Conservation (phyloP, 2,329 filamentous ascomycete species). For the Fusarium euwallaceae region DNA sequence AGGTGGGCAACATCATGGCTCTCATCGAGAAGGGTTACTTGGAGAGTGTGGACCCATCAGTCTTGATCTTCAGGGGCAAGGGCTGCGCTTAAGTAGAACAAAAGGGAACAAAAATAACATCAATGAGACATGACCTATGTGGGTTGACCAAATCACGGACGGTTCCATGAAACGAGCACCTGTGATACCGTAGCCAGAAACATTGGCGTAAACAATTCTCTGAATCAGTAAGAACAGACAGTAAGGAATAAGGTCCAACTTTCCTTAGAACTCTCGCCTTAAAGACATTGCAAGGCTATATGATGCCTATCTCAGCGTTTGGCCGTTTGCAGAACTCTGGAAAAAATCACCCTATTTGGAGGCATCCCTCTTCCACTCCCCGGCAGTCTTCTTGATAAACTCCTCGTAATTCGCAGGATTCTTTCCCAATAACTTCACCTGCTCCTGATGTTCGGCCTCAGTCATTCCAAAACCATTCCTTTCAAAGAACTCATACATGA, state of each 20-base stretch:
- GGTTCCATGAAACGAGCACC: background rate
- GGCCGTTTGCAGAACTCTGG: background rate
- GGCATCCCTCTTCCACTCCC: slow-evolving; percentile 12
- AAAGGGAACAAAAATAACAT: background rate
- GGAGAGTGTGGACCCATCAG: slow-evolving; percentile 24
- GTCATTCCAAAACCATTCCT: slow-evolving; percentile 15
- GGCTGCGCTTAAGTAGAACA: slow-evolving; percentile 22
- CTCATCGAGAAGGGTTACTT: slow-evolving; percentile 38
- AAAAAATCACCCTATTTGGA: background rate
- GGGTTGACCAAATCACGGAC: background rate
- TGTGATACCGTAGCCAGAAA: background rate
- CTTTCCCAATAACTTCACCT: slow-evolving; percentile 17
- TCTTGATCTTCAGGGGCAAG: slow-evolving; percentile 28
- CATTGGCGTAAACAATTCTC: background rate
- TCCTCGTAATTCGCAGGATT: slow-evolving; percentile 14
- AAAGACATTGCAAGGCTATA: background rate
- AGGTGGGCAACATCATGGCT: slow-evolving; percentile 36
- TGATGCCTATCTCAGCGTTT: background rate
- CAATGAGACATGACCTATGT: background rate
- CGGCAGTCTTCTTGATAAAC: slow-evolving; percentile 11
- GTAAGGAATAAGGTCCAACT: background rate
- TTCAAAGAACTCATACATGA: slow-evolving; percentile 30
- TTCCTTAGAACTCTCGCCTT: background rate
- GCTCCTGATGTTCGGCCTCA: slow-evolving; percentile 22
- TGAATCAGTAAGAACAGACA: background rate